Evolutionary conservation across 2,329 filamentous ascomycete genomes (phyloP).

Genomic region (Alternaria brassicae): DNA sequence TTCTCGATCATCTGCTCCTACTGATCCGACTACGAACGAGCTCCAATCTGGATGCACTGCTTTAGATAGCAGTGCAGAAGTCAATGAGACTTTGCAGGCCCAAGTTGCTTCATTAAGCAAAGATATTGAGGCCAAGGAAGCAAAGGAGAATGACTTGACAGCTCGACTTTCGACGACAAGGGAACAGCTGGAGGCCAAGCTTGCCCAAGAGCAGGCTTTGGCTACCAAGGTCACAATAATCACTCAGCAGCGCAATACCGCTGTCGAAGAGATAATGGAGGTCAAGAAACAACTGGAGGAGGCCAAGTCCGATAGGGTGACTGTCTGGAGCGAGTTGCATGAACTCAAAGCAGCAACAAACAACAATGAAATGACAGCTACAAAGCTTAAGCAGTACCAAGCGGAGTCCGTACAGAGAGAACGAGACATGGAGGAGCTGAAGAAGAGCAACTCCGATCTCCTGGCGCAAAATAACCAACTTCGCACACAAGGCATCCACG

Average conservation of each 20-base stretch:
- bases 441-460: background rate
- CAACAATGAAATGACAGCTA: no score
- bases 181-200: background rate
- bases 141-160: background rate
- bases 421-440: background rate
- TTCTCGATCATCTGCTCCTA: background rate
- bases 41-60: background rate
- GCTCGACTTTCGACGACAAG: background rate
- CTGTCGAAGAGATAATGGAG: background rate
- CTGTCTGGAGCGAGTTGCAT: background rate
- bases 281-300: background rate
- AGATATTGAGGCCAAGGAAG: background rate
- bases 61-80: background rate
- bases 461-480: background rate
- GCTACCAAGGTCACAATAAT: background rate
- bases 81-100: background rate
- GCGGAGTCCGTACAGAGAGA: no score
- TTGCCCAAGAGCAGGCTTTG: background rate
- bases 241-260: background rate
- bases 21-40: background rate
- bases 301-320: background rate
- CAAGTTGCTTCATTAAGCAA: background rate
- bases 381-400: no score
- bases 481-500: background rate
- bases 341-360: background rate